phyloP scores from a whole-genome alignment of 2,329 filamentous ascomycete species.

The Hyphodiscus sp. region DNA sequence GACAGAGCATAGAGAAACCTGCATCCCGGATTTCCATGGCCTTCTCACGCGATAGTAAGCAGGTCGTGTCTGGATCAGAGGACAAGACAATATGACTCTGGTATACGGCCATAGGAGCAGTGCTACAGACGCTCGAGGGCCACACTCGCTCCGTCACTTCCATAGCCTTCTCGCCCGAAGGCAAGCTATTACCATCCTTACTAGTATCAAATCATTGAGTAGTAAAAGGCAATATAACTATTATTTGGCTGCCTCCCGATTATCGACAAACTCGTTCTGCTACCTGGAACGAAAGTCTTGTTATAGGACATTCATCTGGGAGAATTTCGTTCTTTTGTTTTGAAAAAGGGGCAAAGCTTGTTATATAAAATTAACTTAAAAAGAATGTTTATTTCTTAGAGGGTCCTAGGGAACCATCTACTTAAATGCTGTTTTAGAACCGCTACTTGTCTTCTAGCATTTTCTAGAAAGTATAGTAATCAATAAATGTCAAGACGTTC shows the following conservation, averaged over 20 bases:
- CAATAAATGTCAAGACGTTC: too few species aligned
- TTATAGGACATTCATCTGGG: slow-evolving; percentile 21
- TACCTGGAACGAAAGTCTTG: too few species aligned
- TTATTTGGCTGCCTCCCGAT: too few species aligned
- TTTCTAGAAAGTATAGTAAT: too few species aligned
- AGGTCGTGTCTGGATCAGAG: too few species aligned
- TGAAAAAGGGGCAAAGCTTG: slow-evolving; percentile 11
- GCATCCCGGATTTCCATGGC: neutral
- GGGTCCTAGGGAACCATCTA: slow-evolving; percentile 10
- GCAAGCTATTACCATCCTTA: slow-evolving; percentile 10
- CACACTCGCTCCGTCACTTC: too few species aligned
- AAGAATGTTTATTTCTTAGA: slow-evolving; percentile 7
- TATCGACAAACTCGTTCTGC: too few species aligned
- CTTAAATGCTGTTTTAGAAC: slow-evolving; percentile 1
- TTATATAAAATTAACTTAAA: slow-evolving; percentile 10
- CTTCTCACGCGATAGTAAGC: too few species aligned
- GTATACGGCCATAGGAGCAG: too few species aligned
- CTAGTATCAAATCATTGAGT: slow-evolving; percentile 15
- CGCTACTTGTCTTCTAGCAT: slow-evolving; percentile 6
- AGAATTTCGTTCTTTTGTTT: slow-evolving; percentile 16
- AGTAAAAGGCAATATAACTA: slow-evolving; percentile 7
- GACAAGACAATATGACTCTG: too few species aligned
- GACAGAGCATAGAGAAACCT: neutral
- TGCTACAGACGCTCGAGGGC: too few species aligned
- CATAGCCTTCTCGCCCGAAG: slow-evolving; percentile 5